Percentiles rank a stretch among this genome's conserved stretches.
Evolutionary conservation across 768 basidiomycete species (phyloP).

Genomic region (Austroboletus festivus): DNA sequence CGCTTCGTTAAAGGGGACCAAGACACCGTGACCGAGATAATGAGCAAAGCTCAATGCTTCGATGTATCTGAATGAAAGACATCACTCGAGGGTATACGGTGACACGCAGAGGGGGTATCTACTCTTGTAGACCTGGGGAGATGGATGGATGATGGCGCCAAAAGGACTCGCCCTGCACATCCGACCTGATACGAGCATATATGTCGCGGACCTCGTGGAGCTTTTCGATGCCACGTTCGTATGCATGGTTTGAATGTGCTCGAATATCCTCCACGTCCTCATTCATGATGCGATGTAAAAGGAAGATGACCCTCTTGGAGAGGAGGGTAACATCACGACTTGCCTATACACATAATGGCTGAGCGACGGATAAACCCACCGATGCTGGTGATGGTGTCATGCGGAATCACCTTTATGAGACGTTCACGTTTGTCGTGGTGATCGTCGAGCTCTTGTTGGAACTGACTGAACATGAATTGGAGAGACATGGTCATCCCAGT

Average conservation of each 20-base stretch:
- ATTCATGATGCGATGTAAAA: conserved; percentile 72
- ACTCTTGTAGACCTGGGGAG: conserved; percentile 83
- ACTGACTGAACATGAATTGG: conserved; percentile 48
- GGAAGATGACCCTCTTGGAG: conserved; percentile 93
- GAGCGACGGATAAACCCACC: background rate
- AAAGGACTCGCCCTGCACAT: conserved; percentile 65
- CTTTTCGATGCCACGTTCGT: conserved; percentile 51
- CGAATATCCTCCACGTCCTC: conserved; percentile 34
- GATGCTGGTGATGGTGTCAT: conserved; percentile 4
- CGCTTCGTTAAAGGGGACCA: conserved; percentile 69
- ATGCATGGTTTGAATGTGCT: conserved; percentile 43
- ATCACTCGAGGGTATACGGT: conserved; percentile 14
- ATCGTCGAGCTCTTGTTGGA: conserved; percentile 73
- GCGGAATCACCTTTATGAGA: conserved; percentile 73
- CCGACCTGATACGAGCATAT: conserved; percentile 58
- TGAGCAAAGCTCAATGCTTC: conserved; percentile 89
- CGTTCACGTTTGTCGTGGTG: conserved; percentile 86
- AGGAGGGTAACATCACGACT: conserved; percentile 87
- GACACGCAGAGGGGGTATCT: conserved; percentile 5
- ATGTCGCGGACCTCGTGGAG: conserved; percentile 62
- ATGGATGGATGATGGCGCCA: conserved; percentile 76
- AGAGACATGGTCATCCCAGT: conserved; percentile 9
- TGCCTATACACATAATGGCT: conserved; percentile 40
- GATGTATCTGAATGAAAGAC: conserved; percentile 54
- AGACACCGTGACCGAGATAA: conserved; percentile 66